Evolutionary conservation across 179 eudicot genomes (phyloP).

Genomic region (Silene vulgaris): DNA sequence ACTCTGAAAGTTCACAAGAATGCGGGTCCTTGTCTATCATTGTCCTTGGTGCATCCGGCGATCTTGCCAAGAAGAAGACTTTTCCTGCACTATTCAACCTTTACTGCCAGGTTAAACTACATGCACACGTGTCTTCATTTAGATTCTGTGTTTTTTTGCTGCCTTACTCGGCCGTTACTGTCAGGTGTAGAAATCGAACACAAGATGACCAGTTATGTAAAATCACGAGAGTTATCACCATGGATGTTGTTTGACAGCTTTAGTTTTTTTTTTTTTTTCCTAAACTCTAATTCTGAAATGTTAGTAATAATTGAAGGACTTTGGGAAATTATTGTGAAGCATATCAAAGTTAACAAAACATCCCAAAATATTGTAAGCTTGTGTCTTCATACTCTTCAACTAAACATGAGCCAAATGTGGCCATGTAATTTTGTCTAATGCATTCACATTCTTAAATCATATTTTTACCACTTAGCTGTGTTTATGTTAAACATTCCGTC

Average conservation of each 20-base stretch:
- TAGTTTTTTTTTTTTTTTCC: background rate
- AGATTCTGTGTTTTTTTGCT: conserved; percentile 13
- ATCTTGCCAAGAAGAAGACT: conserved; percentile 99
- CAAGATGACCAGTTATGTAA: no score
- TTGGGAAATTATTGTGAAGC: background rate
- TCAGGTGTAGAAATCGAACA: no score
- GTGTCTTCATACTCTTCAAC: background rate
- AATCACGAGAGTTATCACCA: background rate
- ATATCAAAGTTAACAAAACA: background rate
- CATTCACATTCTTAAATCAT: background rate
- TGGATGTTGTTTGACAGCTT: background rate
- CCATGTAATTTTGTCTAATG: background rate
- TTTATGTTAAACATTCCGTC: background rate
- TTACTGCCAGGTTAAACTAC: conserved; percentile 60
- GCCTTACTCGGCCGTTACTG: background rate
- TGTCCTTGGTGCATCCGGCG: conserved; percentile 99
- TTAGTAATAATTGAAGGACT: no score
- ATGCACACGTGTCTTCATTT: background rate
- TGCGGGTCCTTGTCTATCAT: conserved; percentile 71
- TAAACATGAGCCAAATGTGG: background rate
- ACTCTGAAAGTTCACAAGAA: conserved; percentile 41
- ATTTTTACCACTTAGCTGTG: background rate
- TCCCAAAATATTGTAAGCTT: background rate
- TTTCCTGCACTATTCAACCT: conserved; percentile 95
- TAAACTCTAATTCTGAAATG: background rate